A percentile compares a stretch with the other conserved stretches of the same genome.
Conservation (phyloP, 1,139 yeast genomes). For the Scheffersomyces parashehatae region DNA sequence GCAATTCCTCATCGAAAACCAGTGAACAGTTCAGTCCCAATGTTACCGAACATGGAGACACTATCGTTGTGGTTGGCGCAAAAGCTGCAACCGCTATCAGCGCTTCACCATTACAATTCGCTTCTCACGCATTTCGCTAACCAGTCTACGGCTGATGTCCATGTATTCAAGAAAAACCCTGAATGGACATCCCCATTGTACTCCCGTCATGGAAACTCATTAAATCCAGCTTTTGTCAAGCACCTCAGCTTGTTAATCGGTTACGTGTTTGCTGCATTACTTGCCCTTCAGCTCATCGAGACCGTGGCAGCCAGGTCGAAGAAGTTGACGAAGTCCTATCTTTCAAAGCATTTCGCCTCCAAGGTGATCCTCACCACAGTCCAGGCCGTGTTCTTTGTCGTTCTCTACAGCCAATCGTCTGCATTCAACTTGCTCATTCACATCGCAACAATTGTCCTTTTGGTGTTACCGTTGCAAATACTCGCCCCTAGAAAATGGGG, state of each 20-base stretch:
- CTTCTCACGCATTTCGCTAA: not conserved
- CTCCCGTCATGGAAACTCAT: slow-evolving; percentile 14
- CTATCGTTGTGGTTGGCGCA: too few relatives aligned
- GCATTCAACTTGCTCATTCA: slow-evolving; percentile 1
- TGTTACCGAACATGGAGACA: too few relatives aligned
- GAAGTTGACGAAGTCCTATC: slow-evolving; percentile 3
- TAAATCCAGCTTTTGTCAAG: slow-evolving; percentile 16
- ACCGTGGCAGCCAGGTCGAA: not conserved
- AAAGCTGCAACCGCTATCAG: too few relatives aligned
- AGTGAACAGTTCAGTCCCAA: too few relatives aligned
- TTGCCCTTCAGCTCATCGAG: slow-evolving; percentile 8
- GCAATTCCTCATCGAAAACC: too few relatives aligned
- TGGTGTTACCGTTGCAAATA: slow-evolving; percentile 8
- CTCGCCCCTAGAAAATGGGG: slow-evolving; percentile 8
- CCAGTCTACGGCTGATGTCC: not conserved
- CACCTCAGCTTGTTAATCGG: slow-evolving; percentile 3
- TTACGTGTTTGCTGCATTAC: slow-evolving; percentile 9
- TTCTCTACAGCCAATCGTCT: slow-evolving; percentile 11
- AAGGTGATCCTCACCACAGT: slow-evolving; percentile 13
- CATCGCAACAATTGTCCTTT: not conserved
- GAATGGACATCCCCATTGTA: slow-evolving; percentile 15
- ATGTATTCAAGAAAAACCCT: not conserved
- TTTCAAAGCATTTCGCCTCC: slow-evolving; percentile 9
- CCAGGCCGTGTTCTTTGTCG: slow-evolving; percentile 13
- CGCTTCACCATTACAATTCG: too few relatives aligned